Conservation (phyloP, 2,329 filamentous ascomycete genomes). For the Pseudogymnoascus sp. region DNA sequence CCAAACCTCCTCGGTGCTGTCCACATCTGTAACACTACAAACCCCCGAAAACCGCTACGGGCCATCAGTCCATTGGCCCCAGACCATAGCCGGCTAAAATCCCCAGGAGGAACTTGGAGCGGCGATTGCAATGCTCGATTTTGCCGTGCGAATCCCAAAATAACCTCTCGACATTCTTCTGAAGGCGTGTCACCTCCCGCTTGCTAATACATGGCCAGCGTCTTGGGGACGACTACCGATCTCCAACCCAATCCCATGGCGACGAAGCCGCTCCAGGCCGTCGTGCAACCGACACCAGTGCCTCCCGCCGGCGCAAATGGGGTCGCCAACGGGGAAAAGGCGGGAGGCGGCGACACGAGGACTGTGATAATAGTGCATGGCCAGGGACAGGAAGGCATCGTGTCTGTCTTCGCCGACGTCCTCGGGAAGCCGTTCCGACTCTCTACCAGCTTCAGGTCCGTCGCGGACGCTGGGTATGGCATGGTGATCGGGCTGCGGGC, state of each 20-base stretch:
- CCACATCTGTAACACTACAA: slow-evolving; percentile 1
- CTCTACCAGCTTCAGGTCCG: slow-evolving; percentile 45
- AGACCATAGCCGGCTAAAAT: neutral
- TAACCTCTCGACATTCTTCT: slow-evolving; percentile 1
- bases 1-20: neutral
- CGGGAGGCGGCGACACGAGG: slow-evolving; percentile 42
- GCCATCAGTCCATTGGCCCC: neutral
- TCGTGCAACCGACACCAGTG: slow-evolving; percentile 39
- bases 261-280: slow-evolving; percentile 40
- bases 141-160: slow-evolving; percentile 1
- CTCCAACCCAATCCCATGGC: slow-evolving; percentile 26
- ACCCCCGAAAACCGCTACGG: neutral
- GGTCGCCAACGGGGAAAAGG: slow-evolving; percentile 27
- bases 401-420: slow-evolving; percentile 68
- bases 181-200: slow-evolving; percentile 5
- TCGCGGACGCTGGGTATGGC: slow-evolving; percentile 47
- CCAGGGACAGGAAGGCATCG: slow-evolving; percentile 62
- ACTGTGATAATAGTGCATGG: slow-evolving; percentile 62
- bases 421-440: slow-evolving; percentile 63
- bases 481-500: slow-evolving; percentile 60
- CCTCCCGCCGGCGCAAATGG: slow-evolving; percentile 32
- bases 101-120: neutral
- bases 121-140: slow-evolving; percentile 7
- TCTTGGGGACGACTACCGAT: neutral
- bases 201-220: slow-evolving; percentile 3